phyloP scores from a whole-genome alignment of 495 filamentous ascomycete genomes.

The Trichoderma asperelloides region DNA sequence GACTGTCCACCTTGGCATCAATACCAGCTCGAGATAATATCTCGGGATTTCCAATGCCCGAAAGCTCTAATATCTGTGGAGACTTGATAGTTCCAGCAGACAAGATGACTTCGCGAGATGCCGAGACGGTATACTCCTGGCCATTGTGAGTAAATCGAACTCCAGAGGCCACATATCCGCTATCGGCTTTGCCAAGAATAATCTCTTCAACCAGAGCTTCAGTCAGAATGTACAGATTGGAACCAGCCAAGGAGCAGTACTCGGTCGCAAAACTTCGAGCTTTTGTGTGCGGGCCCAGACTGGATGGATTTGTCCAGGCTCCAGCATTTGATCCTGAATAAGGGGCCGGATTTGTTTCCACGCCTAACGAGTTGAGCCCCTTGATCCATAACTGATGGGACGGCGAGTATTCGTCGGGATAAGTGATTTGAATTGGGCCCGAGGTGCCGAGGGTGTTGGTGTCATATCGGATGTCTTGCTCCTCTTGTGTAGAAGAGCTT shows the following conservation, averaged over 20 bases:
- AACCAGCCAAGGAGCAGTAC: background rate
- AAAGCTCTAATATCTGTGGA: constrained; percentile 28
- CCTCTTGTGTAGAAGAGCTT: background rate
- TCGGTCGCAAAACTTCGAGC: background rate
- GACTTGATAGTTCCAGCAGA: constrained; percentile 30
- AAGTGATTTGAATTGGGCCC: background rate
- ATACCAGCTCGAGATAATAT: constrained; percentile 16
- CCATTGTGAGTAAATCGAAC: constrained; percentile 13
- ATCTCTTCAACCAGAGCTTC: background rate
- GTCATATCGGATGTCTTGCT: background rate
- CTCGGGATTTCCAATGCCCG: constrained; percentile 9
- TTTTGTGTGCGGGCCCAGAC: constrained; percentile 1
- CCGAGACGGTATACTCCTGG: background rate
- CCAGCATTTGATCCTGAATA: background rate
- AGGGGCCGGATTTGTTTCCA: background rate
- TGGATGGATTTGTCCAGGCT: background rate
- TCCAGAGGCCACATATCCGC: background rate
- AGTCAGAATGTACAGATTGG: constrained; percentile 7
- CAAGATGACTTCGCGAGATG: constrained; percentile 32
- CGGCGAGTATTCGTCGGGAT: background rate
- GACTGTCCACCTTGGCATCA: constrained; percentile 23
- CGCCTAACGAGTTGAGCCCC: background rate
- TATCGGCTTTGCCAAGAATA: background rate
- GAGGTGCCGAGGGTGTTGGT: background rate
- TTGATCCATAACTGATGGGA: background rate